A percentile compares a stretch with the other conserved stretches of the same genome.
Conservation (phyloP, 2,329 filamentous ascomycete genomes). For the Huntiella decipiens region DNA sequence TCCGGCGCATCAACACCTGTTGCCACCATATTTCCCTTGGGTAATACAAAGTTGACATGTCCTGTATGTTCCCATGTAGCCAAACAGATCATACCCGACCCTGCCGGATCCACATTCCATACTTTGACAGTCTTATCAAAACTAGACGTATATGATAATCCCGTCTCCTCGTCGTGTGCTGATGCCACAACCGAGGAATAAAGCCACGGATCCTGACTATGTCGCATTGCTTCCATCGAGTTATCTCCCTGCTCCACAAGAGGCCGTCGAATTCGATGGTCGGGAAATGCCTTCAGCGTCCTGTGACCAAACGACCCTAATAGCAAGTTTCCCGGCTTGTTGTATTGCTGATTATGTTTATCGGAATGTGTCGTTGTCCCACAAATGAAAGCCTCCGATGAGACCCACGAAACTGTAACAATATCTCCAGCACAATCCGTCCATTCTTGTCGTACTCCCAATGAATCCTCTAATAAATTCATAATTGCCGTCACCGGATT, state of each 20-base stretch:
- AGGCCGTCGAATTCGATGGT: slow-evolving; percentile 38
- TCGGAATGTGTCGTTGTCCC: slow-evolving; percentile 45
- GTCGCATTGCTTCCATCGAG: slow-evolving; percentile 34
- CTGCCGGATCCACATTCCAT: slow-evolving; percentile 26
- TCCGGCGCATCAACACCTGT: slow-evolving; percentile 37
- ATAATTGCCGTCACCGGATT: slow-evolving; percentile 28
- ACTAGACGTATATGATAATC: slow-evolving; percentile 37
- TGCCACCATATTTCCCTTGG: slow-evolving; percentile 28
- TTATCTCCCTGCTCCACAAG: slow-evolving; percentile 34
- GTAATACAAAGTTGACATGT: slow-evolving; percentile 42
- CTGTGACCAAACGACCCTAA: slow-evolving; percentile 29
- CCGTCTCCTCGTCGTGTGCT: slow-evolving; percentile 28
- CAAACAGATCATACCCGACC: slow-evolving; percentile 22
- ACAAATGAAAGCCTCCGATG: slow-evolving; percentile 34
- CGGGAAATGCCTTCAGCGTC: slow-evolving; percentile 30
- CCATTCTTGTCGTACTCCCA: slow-evolving; percentile 34
- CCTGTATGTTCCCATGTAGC: slow-evolving; percentile 36
- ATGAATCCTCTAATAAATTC: slow-evolving; percentile 29
- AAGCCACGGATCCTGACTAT: slow-evolving; percentile 42
- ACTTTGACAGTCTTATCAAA: slow-evolving; percentile 43
- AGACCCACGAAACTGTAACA: slow-evolving; percentile 37
- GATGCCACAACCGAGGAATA: slow-evolving; percentile 46
- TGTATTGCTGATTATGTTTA: slow-evolving; percentile 44
- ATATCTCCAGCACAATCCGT: slow-evolving; percentile 44
- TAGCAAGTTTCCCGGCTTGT: slow-evolving; percentile 42